phyloP scores from a whole-genome alignment of 2,329 filamentous ascomycete genomes.

The Fusarium mangiferae region DNA sequence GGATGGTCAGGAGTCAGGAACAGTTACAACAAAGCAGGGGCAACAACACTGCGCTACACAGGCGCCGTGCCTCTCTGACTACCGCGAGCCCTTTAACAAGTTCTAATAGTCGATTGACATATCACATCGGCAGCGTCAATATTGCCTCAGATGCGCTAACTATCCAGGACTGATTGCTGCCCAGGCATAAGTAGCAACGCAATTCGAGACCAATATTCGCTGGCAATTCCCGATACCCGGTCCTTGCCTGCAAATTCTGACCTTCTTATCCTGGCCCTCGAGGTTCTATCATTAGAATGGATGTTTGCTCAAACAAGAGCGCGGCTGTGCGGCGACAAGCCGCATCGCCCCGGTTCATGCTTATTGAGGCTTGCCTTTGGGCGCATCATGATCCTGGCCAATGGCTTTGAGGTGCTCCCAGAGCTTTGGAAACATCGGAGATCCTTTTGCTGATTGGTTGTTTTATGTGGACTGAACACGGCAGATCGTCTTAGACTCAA shows the following conservation, averaged over 20 bases:
- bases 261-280: neutral
- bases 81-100: constrained; percentile 35
- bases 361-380: constrained; percentile 19
- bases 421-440: constrained; percentile 30
- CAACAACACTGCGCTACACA: constrained; percentile 19
- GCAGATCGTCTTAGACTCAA: constrained; percentile 27
- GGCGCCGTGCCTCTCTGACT: constrained; percentile 36
- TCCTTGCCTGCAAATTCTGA: constrained; percentile 3
- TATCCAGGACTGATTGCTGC: neutral
- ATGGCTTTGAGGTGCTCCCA: constrained; percentile 23
- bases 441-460: constrained; percentile 36
- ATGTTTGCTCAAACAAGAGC: constrained; percentile 10
- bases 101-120: constrained; percentile 8
- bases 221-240: constrained; percentile 1
- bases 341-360: constrained; percentile 1
- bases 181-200: neutral
- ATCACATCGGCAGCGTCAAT: constrained; percentile 3
- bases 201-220: constrained; percentile 22
- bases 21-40: constrained; percentile 34
- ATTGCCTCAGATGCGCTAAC: constrained; percentile 1
- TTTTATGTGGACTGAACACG: constrained; percentile 16
- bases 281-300: neutral
- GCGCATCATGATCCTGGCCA: constrained; percentile 16
- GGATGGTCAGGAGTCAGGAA: constrained; percentile 25
- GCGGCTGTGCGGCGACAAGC: constrained; percentile 4